These are phyloP conservation scores for Alnus rubra DNA, from an alignment of 306 rosid species.

Conservation along the genomic window DNA sequence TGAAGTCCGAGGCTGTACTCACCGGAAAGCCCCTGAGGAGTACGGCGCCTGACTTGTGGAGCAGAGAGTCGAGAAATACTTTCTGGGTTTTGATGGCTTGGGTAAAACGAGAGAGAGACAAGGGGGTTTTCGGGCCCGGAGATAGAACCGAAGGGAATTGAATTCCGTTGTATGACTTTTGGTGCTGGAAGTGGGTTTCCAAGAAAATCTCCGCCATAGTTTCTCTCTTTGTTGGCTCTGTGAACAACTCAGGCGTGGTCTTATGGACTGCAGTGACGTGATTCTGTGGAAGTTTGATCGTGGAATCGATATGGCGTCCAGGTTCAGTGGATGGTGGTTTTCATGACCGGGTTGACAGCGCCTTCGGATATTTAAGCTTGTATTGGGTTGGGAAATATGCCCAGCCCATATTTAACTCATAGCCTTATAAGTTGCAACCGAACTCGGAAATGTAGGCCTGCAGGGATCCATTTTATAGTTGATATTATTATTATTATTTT, in stretches of 20 bases:
- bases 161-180: conserved; percentile 53
- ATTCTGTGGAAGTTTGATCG: background rate
- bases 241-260: background rate
- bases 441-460: no score
- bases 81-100: conserved; percentile 47
- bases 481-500: no score
- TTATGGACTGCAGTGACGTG: background rate
- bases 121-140: conserved; percentile 23
- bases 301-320: background rate
- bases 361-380: no score
- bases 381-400: no score
- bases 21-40: conserved; percentile 64
- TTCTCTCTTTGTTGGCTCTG: background rate
- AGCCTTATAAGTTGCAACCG: no score
- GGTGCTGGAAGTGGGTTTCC: conserved; percentile 54
- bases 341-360: no score
- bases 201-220: conserved; percentile 30
- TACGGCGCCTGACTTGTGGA: conserved; percentile 64
- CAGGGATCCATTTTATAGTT: no score
- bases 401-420: no score
- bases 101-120: conserved; percentile 30
- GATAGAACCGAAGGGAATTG: conserved; percentile 52
- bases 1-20: conserved; percentile 64
- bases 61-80: conserved; percentile 45
- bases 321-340: background rate